phyloP scores from a whole-genome alignment of 2,329 filamentous ascomycete genomes.

The Didymella glomerata region DNA sequence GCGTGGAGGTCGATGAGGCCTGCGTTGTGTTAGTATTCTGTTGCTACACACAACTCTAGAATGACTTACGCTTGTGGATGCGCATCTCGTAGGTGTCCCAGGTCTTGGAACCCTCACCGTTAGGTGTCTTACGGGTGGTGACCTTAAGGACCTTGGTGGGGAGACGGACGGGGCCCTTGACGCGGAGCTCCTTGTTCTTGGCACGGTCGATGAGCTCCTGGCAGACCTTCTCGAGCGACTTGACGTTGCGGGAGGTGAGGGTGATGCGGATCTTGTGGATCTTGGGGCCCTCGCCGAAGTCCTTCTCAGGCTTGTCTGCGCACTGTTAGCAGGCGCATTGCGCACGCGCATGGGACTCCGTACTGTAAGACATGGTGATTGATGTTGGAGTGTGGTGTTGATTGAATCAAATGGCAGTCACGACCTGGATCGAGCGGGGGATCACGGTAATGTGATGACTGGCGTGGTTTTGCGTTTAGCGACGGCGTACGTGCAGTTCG shows the following conservation, averaged over 20 bases:
- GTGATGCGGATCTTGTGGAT: conserved; percentile 99
- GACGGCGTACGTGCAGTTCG: conserved; percentile 42
- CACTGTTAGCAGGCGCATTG: conserved; percentile 23
- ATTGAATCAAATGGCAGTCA: conserved; percentile 52
- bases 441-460: conserved; percentile 65
- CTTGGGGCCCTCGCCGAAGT: conserved; percentile 91
- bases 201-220: conserved; percentile 97
- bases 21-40: conserved; percentile 16
- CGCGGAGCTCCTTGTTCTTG: conserved; percentile 96
- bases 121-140: conserved; percentile 98
- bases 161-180: conserved; percentile 98
- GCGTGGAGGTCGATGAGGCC: conserved; percentile 93
- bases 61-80: conserved; percentile 83
- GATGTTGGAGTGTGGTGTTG: conserved; percentile 35
- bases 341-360: conserved; percentile 8
- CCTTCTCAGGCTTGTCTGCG: conserved; percentile 84
- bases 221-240: conserved; percentile 88
- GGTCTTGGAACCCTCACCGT: conserved; percentile 99
- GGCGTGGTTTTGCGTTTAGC: conserved; percentile 44
- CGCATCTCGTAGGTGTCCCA: conserved; percentile 99
- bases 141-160: conserved; percentile 97
- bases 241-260: conserved; percentile 92
- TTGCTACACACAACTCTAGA: neutral
- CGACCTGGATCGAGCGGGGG: conserved; percentile 55
- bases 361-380: conserved; percentile 50